These are phyloP conservation scores for Globisporangium parvum DNA, from an alignment of 352 stramenopile genomes.

Conservation along the genomic window DNA sequence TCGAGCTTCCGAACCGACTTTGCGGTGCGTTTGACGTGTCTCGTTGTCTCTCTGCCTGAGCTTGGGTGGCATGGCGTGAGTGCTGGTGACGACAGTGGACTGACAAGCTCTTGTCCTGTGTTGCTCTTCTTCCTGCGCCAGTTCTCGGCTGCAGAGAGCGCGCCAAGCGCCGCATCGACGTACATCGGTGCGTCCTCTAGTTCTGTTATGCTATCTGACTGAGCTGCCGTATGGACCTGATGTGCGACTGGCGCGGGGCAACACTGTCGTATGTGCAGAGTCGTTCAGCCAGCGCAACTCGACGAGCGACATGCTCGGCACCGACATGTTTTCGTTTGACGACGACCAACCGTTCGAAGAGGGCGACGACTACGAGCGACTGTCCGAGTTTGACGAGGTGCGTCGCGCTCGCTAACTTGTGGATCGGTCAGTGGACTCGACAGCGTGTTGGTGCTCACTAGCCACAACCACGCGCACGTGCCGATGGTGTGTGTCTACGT, in stretches of 20 bases:
- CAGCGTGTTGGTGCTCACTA: too few species aligned
- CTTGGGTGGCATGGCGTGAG: background rate
- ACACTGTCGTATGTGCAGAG: constrained; percentile 12
- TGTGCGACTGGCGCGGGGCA: background rate
- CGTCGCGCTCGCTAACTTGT: background rate
- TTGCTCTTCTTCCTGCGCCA: background rate
- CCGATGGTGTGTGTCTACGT: too few species aligned
- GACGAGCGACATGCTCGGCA: constrained; percentile 14
- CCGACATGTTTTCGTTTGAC: constrained; percentile 41
- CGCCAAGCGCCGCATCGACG: constrained; percentile 30
- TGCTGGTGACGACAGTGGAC: background rate
- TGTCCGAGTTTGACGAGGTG: constrained; percentile 75
- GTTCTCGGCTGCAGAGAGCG: constrained; percentile 11
- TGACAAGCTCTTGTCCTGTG: background rate
- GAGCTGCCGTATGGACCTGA: background rate
- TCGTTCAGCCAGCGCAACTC: constrained; percentile 45
- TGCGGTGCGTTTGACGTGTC: constrained; percentile 1
- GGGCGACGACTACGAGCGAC: constrained; percentile 46
- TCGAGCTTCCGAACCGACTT: constrained; percentile 31
- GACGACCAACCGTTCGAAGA: constrained; percentile 34
- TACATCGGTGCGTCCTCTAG: constrained; percentile 12
- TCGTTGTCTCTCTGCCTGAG: background rate
- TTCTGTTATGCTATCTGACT: background rate
- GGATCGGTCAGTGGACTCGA: too few species aligned
- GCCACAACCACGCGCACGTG: too few species aligned